Evolutionary conservation across 495 filamentous ascomycete genomes (phyloP), one percentile per base, ranked within the genome.

Genomic region (Beverwykella pulmonaria): DNA sequence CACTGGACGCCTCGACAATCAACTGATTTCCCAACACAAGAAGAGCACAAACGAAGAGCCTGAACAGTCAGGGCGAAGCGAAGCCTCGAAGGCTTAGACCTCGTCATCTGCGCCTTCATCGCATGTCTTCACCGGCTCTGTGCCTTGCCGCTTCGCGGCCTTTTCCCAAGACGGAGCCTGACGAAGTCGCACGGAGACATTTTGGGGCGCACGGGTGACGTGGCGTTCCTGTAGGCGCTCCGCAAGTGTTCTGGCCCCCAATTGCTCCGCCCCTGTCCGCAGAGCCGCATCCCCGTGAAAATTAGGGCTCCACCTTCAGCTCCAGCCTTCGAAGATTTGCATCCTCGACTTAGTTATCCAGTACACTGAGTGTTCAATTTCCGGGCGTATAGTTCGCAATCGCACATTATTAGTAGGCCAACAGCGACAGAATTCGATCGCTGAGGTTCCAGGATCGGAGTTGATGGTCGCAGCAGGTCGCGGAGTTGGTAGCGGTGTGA

Each of bases 231-330:
- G 5, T 14, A 4, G 29, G 22, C 48, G 48, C 48, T 34, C 12
- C 44, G 20, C n/a, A 17, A 22, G 19, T 19, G 32, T 56, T 60
- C 52, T 46, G 47, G 64, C 57, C 57, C 57, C 64, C 46, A 59
- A 25, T 25, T 50, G 26, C 48, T 55, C 6, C 27, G 32, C 57
- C 36, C 39, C 29, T 22, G 46, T 55, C 47, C 47, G 54, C 57
- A 61, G 57, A 67, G 57, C 64, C 64, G 64, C 64, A 57, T 41
- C 15, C 32, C 30, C 53, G 46, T 53, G 44, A 66, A 66, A 65
- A 66, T n/a, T 1, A 8, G 12, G 15, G 6, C 53, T 54, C 34
- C 22, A n/a, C 19, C 32, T 36, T n/a, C 27, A 39, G 14, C 53
- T 57, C 15, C 1, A 9, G 19, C 6, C 15, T 26, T 26, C 19